Conservation (phyloP, 2,329 filamentous ascomycete species). For the Fusarium sulawesiense region DNA sequence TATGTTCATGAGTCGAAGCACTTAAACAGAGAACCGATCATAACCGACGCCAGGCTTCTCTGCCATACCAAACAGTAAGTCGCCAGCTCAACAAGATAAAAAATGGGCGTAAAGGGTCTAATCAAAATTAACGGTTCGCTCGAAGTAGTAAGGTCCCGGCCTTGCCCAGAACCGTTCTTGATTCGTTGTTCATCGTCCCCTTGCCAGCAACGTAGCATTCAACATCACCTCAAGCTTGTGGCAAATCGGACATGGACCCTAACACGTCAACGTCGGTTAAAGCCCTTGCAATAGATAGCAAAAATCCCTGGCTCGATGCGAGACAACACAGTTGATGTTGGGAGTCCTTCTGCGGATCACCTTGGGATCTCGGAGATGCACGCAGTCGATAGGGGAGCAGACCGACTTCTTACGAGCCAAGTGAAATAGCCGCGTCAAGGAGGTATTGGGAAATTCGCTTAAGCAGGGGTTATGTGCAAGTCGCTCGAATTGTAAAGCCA, state of each 20-base stretch:
- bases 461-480: constrained; percentile 28
- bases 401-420: constrained; percentile 23
- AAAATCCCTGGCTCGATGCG: neutral
- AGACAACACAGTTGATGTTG: constrained; percentile 1
- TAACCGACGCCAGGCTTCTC: constrained; percentile 22
- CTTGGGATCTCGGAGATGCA: neutral
- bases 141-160: constrained; percentile 31
- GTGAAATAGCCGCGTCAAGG: constrained; percentile 21
- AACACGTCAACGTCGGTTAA: constrained; percentile 30
- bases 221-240: constrained; percentile 36
- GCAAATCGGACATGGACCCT: constrained; percentile 40
- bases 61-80: constrained; percentile 8
- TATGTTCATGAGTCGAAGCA: constrained; percentile 15
- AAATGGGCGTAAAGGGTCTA: constrained; percentile 5
- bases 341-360: constrained; percentile 1
- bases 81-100: constrained; percentile 11
- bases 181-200: constrained; percentile 24
- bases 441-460: constrained; percentile 19
- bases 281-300: constrained; percentile 23
- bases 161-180: constrained; percentile 18
- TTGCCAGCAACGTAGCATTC: constrained; percentile 43
- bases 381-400: neutral
- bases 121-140: constrained; percentile 29
- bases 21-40: constrained; percentile 23
- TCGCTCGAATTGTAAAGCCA: constrained; percentile 23